Percentiles rank a stretch among this genome's conserved stretches.
Conservation (phyloP, 306 rosid species). For the Cercis canadensis region DNA sequence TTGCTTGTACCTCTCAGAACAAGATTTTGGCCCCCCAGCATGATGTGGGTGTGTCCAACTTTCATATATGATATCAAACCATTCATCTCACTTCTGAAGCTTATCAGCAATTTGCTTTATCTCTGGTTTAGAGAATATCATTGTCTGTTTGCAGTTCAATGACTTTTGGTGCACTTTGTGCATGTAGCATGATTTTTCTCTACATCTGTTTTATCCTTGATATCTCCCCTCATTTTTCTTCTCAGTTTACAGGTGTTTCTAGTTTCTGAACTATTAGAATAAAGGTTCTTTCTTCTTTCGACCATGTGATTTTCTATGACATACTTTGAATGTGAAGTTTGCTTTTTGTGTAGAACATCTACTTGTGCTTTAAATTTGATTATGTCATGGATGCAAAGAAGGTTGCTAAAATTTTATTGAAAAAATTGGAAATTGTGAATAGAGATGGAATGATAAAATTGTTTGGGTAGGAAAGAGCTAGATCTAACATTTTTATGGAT, state of each 20-base stretch:
- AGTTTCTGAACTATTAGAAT: background rate
- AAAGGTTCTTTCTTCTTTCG: conserved; percentile 12
- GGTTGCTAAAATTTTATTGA: too few relatives aligned
- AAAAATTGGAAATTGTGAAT: background rate
- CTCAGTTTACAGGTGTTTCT: conserved; percentile 13
- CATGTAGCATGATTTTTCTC: background rate
- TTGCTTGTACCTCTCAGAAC: conserved; percentile 26
- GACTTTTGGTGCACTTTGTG: conserved; percentile 18
- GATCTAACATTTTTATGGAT: conserved; percentile 19
- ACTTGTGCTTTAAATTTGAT: background rate
- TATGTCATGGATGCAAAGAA: too few relatives aligned
- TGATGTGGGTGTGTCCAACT: conserved; percentile 15
- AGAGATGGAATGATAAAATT: conserved; percentile 18
- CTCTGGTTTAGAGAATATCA: background rate
- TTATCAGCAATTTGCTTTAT: conserved; percentile 18
- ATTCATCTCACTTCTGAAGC: conserved; percentile 26
- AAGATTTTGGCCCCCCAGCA: conserved; percentile 7
- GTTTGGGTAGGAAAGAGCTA: conserved; percentile 16
- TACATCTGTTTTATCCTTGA: conserved; percentile 18
- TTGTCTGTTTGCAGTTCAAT: conserved; percentile 6
- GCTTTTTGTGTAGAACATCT: conserved; percentile 19
- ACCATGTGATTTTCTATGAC: background rate
- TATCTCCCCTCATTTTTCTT: conserved; percentile 15
- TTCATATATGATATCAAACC: conserved; percentile 9
- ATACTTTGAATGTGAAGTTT: conserved; percentile 17